These are phyloP conservation scores for Phanerochaete sordida DNA, from an alignment of 768 basidiomycete species.

Conservation along the genomic window DNA sequence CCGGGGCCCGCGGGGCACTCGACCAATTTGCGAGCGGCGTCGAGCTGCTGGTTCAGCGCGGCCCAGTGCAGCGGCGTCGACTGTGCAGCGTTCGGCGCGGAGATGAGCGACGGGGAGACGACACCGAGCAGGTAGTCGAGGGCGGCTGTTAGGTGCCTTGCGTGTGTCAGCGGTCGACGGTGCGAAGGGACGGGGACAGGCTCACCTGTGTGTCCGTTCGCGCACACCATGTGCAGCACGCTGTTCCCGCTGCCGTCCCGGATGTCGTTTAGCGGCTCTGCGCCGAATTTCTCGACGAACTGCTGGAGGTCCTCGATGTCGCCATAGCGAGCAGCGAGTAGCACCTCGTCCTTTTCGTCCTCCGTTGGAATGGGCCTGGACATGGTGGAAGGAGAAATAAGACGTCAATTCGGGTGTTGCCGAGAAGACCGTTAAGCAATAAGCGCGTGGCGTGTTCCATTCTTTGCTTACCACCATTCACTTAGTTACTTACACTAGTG, in stretches of 20 bases:
- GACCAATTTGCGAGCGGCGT: slow-evolving; percentile 56
- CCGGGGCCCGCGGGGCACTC: slow-evolving; percentile 56
- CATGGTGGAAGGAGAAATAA: slow-evolving; percentile 7
- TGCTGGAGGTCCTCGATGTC: slow-evolving; percentile 74
- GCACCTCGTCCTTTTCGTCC: slow-evolving; percentile 66
- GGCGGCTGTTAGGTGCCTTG: slow-evolving; percentile 59
- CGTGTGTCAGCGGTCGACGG: slow-evolving; percentile 46
- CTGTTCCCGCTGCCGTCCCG: slow-evolving; percentile 80
- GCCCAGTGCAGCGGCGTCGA: slow-evolving; percentile 95
- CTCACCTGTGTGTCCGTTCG: slow-evolving; percentile 86
- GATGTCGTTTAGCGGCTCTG: slow-evolving; percentile 40
- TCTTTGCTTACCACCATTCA: no score
- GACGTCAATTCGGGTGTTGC: neutral
- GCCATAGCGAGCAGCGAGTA: slow-evolving; percentile 85
- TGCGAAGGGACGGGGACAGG: no score
- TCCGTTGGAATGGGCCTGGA: slow-evolving; percentile 16
- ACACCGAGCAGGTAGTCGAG: slow-evolving; percentile 71
- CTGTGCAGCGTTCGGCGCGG: slow-evolving; percentile 61
- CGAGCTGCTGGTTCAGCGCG: slow-evolving; percentile 75
- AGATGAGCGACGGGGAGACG: slow-evolving; percentile 48
- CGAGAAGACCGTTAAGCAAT: neutral
- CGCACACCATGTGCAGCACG: slow-evolving; percentile 82
- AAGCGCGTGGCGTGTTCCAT: no score
- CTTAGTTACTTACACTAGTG: no score
- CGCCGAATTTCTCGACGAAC: slow-evolving; percentile 60